Evolutionary conservation across 1,284 basidiomycete genomes (phyloP).

Genomic region (Gyrodon tennesseensis): DNA sequence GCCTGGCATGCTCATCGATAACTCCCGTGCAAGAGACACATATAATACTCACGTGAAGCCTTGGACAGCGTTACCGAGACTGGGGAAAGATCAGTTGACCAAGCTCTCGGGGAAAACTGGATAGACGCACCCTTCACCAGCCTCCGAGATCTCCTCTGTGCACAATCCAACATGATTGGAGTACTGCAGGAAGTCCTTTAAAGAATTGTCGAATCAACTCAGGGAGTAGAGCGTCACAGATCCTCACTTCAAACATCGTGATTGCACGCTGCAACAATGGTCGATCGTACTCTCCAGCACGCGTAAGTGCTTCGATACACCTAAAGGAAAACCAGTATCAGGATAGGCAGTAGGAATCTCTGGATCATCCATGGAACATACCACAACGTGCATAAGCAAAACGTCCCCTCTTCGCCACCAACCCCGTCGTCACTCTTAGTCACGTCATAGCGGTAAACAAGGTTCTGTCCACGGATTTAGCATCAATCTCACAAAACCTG

Average conservation of each 20-base stretch:
- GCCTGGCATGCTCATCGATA: conserved; percentile 47
- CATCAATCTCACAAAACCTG: background rate
- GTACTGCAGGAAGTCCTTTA: conserved; percentile 73
- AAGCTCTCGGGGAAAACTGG: background rate
- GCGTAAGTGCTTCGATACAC: conserved; percentile 84
- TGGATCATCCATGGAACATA: conserved; percentile 5
- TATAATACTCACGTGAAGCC: conserved; percentile 70
- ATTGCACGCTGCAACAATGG: conserved; percentile 68
- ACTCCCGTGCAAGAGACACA: background rate
- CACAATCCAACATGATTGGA: conserved; percentile 85
- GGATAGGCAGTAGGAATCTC: background rate
- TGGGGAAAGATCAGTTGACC: conserved; percentile 35
- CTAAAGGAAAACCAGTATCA: conserved; percentile 46
- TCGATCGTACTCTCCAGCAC: conserved; percentile 76
- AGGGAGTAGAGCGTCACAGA: background rate
- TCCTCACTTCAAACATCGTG: conserved; percentile 76
- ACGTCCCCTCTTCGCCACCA: conserved; percentile 89
- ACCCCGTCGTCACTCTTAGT: conserved; percentile 83
- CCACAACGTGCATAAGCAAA: conserved; percentile 80
- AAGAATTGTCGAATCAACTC: conserved; percentile 1
- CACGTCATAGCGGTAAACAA: conserved; percentile 79
- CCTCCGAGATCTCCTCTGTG: conserved; percentile 78
- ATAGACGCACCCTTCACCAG: conserved; percentile 67
- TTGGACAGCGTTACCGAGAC: conserved; percentile 81
- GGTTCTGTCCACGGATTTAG: conserved; percentile 28